A percentile compares a stretch with the other conserved stretches of the same genome.
These are phyloP conservation scores for Sporothrix protearum DNA, from an alignment of 2,329 filamentous ascomycete species.

Conservation along the genomic window DNA sequence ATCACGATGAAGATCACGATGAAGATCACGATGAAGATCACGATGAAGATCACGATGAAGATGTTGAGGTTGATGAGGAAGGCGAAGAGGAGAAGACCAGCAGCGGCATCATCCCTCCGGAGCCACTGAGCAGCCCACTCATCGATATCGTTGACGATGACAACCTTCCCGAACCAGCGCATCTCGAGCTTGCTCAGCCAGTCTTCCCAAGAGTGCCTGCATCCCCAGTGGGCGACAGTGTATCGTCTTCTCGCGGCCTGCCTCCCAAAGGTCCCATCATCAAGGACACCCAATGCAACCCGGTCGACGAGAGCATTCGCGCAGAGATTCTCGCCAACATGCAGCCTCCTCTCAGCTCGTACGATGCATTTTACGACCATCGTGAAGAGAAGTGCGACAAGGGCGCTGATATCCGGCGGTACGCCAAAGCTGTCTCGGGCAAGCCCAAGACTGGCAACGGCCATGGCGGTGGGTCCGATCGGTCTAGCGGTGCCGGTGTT, in stretches of 20 bases:
- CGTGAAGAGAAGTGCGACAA: constrained; percentile 60
- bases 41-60: constrained; percentile 27
- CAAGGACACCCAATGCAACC: constrained; percentile 81
- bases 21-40: constrained; percentile 28
- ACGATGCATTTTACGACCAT: constrained; percentile 77
- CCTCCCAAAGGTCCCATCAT: constrained; percentile 67
- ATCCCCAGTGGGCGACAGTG: constrained; percentile 33
- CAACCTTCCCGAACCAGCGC: constrained; percentile 16
- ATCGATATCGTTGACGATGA: constrained; percentile 46
- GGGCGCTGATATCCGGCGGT: constrained; percentile 75
- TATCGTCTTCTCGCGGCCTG: constrained; percentile 22
- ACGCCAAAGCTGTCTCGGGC: constrained; percentile 63
- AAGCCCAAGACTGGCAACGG: constrained; percentile 53
- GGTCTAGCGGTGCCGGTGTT: constrained; percentile 53
- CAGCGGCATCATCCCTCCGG: constrained; percentile 8
- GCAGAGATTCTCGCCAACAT: constrained; percentile 70
- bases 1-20: too few species aligned
- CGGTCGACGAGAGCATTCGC: constrained; percentile 73
- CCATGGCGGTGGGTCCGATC: constrained; percentile 49
- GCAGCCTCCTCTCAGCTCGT: constrained; percentile 68
- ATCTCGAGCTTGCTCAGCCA: constrained; percentile 40
- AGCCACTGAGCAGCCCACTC: constrained; percentile 54
- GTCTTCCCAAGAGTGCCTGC: constrained; percentile 41
- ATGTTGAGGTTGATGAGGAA: constrained; percentile 38
- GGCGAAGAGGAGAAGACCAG: constrained; percentile 23